Percentiles rank a stretch among this genome's conserved stretches.
These are phyloP conservation scores for Drosera spatulata DNA, from an alignment of 179 eudicot species.

Conservation along the genomic window DNA sequence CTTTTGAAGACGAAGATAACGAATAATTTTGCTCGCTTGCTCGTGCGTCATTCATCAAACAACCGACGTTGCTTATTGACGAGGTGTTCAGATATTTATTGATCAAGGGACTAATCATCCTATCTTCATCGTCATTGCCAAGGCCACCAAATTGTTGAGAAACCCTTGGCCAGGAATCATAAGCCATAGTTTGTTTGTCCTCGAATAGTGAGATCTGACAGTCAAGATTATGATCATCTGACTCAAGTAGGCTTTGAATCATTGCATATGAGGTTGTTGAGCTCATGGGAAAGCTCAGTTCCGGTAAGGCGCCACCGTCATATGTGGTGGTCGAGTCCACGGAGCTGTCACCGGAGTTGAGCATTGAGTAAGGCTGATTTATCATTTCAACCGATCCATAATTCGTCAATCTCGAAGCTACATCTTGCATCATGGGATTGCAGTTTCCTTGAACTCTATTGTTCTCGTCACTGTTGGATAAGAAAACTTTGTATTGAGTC, in stretches of 20 bases:
- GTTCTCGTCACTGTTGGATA: too few species aligned
- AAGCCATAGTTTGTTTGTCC: slow-evolving; percentile 3
- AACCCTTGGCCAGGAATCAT: neutral
- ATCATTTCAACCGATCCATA: slow-evolving; percentile 11
- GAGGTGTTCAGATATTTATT: slow-evolving; percentile 4
- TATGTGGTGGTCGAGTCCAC: slow-evolving; percentile 20
- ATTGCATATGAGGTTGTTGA: slow-evolving; percentile 33
- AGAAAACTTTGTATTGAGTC: too few species aligned
- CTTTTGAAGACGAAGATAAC: neutral
- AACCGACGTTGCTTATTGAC: neutral
- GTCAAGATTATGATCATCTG: slow-evolving; percentile 14
- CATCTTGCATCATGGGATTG: slow-evolving; percentile 24
- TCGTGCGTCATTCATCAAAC: slow-evolving; percentile 12
- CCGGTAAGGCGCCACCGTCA: slow-evolving; percentile 7
- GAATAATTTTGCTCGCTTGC: slow-evolving; percentile 23
- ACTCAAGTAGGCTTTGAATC: slow-evolving; percentile 44
- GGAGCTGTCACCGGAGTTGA: slow-evolving; percentile 10
- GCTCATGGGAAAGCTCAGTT: slow-evolving; percentile 18
- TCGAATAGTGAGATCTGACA: slow-evolving; percentile 5
- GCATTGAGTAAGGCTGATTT: slow-evolving; percentile 8
- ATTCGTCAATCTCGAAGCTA: slow-evolving; percentile 18
- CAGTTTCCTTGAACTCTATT: slow-evolving; percentile 22
- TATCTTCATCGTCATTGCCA: too few species aligned
- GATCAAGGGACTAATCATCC: too few species aligned
- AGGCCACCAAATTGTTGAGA: neutral